Conservation (phyloP, 1,139 yeast genomes). For the Saccharomycopsis hybrid region DNA sequence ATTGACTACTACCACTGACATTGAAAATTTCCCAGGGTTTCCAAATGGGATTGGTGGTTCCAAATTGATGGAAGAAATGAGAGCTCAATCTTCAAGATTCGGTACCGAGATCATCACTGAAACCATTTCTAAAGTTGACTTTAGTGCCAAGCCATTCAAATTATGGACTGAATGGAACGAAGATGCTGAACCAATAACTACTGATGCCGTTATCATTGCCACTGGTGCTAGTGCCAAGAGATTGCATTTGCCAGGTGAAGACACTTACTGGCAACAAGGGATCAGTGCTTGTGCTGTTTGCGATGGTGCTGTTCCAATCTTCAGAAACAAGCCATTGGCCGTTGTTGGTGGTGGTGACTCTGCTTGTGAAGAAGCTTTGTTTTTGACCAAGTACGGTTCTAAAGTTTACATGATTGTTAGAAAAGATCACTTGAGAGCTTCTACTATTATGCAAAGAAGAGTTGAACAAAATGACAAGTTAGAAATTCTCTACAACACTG, state of each 20-base stretch:
- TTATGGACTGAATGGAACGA: slow-evolving; percentile 95
- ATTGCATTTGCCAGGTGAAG: slow-evolving; percentile 92
- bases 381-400: slow-evolving; percentile 93
- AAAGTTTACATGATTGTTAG: slow-evolving; percentile 90
- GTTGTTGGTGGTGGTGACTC: slow-evolving; percentile 99
- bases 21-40: slow-evolving; percentile 97
- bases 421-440: slow-evolving; percentile 90
- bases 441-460: slow-evolving; percentile 94
- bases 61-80: slow-evolving; percentile 89
- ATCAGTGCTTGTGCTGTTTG: slow-evolving; percentile 99
- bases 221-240: slow-evolving; percentile 98
- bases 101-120: slow-evolving; percentile 94
- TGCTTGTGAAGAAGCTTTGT: slow-evolving; percentile 97
- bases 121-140: slow-evolving; percentile 86
- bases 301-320: slow-evolving; percentile 98
- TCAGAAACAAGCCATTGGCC: slow-evolving; percentile 95
- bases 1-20: slow-evolving; percentile 94
- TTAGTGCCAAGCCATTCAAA: slow-evolving; percentile 83
- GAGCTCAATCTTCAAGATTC: slow-evolving; percentile 74
- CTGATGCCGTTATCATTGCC: slow-evolving; percentile 88
- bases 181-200: slow-evolving; percentile 76
- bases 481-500: slow-evolving; percentile 84
- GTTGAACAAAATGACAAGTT: slow-evolving; percentile 77
- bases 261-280: slow-evolving; percentile 97
- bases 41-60: slow-evolving; percentile 90